phyloP scores from a whole-genome alignment of 2,329 filamentous ascomycete genomes.

The Pseudovirgaria hyperparasitica region DNA sequence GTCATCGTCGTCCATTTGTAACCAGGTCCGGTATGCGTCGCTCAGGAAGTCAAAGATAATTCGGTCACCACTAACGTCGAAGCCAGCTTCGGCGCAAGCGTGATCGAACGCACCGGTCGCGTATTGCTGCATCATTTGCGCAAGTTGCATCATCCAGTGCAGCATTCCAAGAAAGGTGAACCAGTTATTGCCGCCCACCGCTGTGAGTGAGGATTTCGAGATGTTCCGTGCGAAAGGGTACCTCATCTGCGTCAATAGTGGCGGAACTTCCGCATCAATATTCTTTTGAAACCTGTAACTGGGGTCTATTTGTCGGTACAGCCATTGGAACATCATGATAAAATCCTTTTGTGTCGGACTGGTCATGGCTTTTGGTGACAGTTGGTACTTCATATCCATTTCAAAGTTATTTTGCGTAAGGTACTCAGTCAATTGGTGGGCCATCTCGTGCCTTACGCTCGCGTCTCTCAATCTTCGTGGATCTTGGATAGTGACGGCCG shows the following conservation, averaged over 20 bases:
- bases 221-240: slow-evolving; percentile 95
- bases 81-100: slow-evolving; percentile 73
- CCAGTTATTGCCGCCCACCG: slow-evolving; percentile 96
- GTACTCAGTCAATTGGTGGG: slow-evolving; percentile 83
- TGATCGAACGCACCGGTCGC: slow-evolving; percentile 70
- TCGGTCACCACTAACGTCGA: slow-evolving; percentile 78
- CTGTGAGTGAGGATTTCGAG: slow-evolving; percentile 88
- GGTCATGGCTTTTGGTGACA: slow-evolving; percentile 83
- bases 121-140: slow-evolving; percentile 85
- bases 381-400: slow-evolving; percentile 87
- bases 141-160: slow-evolving; percentile 98
- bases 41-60: slow-evolving; percentile 92
- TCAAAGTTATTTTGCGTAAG: slow-evolving; percentile 91
- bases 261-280: slow-evolving; percentile 89
- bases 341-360: slow-evolving; percentile 98
- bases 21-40: slow-evolving; percentile 83
- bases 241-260: slow-evolving; percentile 80
- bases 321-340: slow-evolving; percentile 94
- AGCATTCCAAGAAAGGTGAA: slow-evolving; percentile 83
- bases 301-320: slow-evolving; percentile 92
- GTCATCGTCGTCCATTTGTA: slow-evolving; percentile 59
- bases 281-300: slow-evolving; percentile 87
- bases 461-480: slow-evolving; percentile 76
- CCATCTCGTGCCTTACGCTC: slow-evolving; percentile 67
- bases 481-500: slow-evolving; percentile 73